Base-by-base conservation (phyloP, 2,329 filamentous ascomycete species). In the Teratosphaeria gauchensis region DNA sequence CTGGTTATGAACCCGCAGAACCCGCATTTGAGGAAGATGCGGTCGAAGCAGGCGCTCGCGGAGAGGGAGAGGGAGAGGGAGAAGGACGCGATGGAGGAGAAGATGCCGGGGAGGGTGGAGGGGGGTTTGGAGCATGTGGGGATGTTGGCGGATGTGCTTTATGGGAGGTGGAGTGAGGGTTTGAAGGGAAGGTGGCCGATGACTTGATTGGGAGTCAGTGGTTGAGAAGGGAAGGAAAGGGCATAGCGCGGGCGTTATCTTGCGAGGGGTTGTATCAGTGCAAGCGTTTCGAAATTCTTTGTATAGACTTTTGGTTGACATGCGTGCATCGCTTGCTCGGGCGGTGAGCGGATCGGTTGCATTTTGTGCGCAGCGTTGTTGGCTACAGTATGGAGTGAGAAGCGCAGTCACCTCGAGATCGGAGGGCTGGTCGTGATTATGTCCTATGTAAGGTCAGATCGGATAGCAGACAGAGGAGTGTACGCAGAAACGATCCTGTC, bases 51-150 rank as follows among this genome's bases (percentile, higher is more conserved):
- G 59, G 61, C 66, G 57, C 61, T 69, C 35, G 64, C 57, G 46
- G 60, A 61, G 54, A 65, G 54, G 59, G 59, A 59, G 57, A 63
- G 54, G 57, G 78, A 82, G 54, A 72, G 68, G 55, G 82, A 81
- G 64, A 72, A 63, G 78, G 80, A 46, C 76, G 80, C 56, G 69
- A 72, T 77, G 61, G 78, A 78, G 66, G 77, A 75, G 68, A 80
- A 81, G 64, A 73, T 85, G 64, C 84, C 83, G 1, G 84, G 82
- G 5, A 78, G 82, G 63, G 72, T 77, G 54, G 76, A 80, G 58
- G 82, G 85, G 1, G 92, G 91, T 1, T 92, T 96, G 89, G 92
- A 96, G 73, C 92, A 96, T 74, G 89, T 88, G 64, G 90, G 90
- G 69, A 85, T 95, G 71, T 80, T 97, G 42, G 90, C 89, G 1